Conservation (phyloP, 306 rosid genomes). For the Glycine soja region DNA sequence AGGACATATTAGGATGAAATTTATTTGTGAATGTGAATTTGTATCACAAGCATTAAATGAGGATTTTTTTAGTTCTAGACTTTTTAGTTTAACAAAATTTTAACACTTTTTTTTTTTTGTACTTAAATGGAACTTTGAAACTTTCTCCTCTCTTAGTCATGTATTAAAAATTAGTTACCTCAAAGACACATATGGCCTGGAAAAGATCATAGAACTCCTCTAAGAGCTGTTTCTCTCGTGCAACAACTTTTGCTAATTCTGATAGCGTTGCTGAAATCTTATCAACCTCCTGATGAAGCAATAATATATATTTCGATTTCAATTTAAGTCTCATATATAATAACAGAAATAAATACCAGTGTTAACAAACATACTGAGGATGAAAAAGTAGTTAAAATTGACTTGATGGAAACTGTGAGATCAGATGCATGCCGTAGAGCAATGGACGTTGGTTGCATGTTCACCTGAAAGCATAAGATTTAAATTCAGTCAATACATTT, state of each 20-base stretch:
- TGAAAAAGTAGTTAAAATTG: slow-evolving; percentile 51
- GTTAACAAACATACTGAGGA: slow-evolving; percentile 49
- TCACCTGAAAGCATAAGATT: slow-evolving; percentile 50
- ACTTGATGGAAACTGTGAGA: slow-evolving; percentile 58
- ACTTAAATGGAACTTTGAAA: background rate
- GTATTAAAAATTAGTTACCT: slow-evolving; percentile 54
- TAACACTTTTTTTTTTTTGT: no score
- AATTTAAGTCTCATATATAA: slow-evolving; percentile 24
- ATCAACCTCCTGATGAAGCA: slow-evolving; percentile 57
- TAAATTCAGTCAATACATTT: background rate
- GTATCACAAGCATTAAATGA: background rate
- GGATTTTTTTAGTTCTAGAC: background rate
- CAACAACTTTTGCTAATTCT: slow-evolving; percentile 68
- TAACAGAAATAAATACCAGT: slow-evolving; percentile 9
- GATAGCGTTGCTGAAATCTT: slow-evolving; percentile 58
- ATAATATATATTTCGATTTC: slow-evolving; percentile 8
- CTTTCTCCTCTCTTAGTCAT: background rate
- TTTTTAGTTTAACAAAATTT: no score
- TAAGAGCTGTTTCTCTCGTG: slow-evolving; percentile 69
- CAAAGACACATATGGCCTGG: slow-evolving; percentile 54
- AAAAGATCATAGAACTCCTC: slow-evolving; percentile 68
- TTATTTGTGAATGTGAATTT: background rate
- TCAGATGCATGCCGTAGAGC: slow-evolving; percentile 60
- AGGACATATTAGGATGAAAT: background rate
- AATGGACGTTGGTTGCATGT: slow-evolving; percentile 48